phyloP scores from a whole-genome alignment of 352 stramenopile genomes.

The Blastocystis sp. region DNA sequence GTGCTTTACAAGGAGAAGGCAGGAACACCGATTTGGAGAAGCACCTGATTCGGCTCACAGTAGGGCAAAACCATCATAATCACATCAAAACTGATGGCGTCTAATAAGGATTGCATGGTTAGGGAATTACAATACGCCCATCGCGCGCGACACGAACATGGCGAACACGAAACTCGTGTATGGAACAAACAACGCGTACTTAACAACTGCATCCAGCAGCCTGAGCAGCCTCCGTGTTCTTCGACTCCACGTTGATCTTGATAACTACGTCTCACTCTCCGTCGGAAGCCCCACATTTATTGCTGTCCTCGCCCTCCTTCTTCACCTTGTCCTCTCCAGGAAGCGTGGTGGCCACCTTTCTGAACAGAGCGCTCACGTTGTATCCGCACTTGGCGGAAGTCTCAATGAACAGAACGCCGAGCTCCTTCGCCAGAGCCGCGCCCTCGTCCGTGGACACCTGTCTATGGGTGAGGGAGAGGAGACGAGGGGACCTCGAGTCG shows the following conservation, averaged over 20 bases:
- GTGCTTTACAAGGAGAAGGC: neutral
- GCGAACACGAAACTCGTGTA: neutral
- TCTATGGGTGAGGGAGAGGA: constrained; percentile 70
- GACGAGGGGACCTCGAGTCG: constrained; percentile 81
- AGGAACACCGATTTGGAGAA: constrained; percentile 1
- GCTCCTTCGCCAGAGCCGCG: constrained; percentile 91
- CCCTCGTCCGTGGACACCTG: constrained; percentile 95
- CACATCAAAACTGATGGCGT: constrained; percentile 13
- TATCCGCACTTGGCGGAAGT: constrained; percentile 91
- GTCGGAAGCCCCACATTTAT: constrained; percentile 40
- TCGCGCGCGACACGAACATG: neutral
- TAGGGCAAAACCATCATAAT: constrained; percentile 9
- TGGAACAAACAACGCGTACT: constrained; percentile 53
- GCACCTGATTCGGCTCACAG: constrained; percentile 8
- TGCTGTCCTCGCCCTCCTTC: constrained; percentile 56
- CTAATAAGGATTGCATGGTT: constrained; percentile 12
- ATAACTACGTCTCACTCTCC: constrained; percentile 38
- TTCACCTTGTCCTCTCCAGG: constrained; percentile 76
- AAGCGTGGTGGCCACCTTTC: constrained; percentile 93
- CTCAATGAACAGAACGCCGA: constrained; percentile 98
- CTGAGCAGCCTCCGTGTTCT: constrained; percentile 40
- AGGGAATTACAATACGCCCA: constrained; percentile 16
- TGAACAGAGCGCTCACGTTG: constrained; percentile 94
- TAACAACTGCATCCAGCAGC: constrained; percentile 52
- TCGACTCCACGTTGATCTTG: constrained; percentile 68